phyloP scores from a whole-genome alignment of 2,329 filamentous ascomycete genomes.

The Neonectria neomacrospora region DNA sequence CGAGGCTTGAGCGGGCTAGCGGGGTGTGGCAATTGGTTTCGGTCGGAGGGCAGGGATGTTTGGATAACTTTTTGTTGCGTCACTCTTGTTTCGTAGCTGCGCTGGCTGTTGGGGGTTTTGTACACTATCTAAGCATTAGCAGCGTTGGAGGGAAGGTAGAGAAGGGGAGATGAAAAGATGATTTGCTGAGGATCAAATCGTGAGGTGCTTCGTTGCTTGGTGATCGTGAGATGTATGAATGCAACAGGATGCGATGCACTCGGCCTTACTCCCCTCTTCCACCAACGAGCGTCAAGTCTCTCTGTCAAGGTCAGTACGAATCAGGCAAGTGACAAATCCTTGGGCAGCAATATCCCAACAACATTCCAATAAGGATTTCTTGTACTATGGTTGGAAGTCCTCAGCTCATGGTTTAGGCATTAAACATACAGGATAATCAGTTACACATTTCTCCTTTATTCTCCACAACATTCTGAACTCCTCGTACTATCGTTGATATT shows the following conservation, averaged over 20 bases:
- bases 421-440: background rate
- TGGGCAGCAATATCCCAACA: no score
- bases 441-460: background rate
- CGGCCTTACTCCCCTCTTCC: background rate
- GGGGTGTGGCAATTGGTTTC: slow-evolving; percentile 15
- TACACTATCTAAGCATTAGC: slow-evolving; percentile 11
- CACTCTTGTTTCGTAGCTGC: slow-evolving; percentile 16
- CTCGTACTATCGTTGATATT: background rate
- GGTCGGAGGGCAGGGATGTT: slow-evolving; percentile 20
- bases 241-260: background rate
- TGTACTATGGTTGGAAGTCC: no score
- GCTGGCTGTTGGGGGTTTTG: slow-evolving; percentile 6
- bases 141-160: slow-evolving; percentile 5
- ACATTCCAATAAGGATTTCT: no score
- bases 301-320: no score
- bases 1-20: slow-evolving; percentile 10
- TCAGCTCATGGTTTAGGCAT: background rate
- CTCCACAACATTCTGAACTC: background rate
- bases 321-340: no score
- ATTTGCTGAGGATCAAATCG: slow-evolving; percentile 15
- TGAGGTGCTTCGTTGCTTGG: background rate
- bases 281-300: no score
- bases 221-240: background rate
- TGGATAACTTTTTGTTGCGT: slow-evolving; percentile 25
- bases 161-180: slow-evolving; percentile 9